These are phyloP conservation scores for Phyllosticta citribraziliensis DNA, from an alignment of 2,329 filamentous ascomycete species.

Conservation along the genomic window DNA sequence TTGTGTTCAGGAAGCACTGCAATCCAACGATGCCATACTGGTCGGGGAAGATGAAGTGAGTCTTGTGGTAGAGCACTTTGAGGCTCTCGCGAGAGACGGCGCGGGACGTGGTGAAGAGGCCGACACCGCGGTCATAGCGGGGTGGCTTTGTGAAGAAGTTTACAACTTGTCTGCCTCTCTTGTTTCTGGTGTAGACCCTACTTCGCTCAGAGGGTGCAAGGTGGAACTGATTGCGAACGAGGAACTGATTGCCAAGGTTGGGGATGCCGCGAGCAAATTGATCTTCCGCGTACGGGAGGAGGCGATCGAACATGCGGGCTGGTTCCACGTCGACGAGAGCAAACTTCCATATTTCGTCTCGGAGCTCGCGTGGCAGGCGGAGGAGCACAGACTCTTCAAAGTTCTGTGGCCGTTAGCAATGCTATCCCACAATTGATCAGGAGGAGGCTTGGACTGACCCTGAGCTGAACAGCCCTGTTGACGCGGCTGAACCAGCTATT, in stretches of 20 bases:
- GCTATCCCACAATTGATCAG: background rate
- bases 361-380: background rate
- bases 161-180: background rate
- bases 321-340: background rate
- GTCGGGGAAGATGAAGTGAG: background rate
- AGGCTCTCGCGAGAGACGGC: background rate
- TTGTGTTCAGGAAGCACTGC: background rate
- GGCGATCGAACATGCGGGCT: background rate
- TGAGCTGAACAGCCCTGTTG: background rate
- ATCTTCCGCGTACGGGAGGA: background rate
- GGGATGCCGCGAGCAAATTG: background rate
- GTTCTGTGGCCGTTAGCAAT: background rate
- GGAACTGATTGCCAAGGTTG: too few relatives aligned
- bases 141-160: background rate
- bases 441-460: background rate
- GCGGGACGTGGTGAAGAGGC: background rate
- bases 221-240: too few relatives aligned
- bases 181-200: too few relatives aligned
- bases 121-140: background rate
- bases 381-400: background rate
- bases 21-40: background rate
- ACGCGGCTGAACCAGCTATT: background rate
- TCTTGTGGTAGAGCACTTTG: background rate
- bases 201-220: too few relatives aligned
- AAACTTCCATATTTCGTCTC: background rate